Conservation (phyloP, 768 basidiomycete genomes). For the Cystofilobasidium ferigula region DNA sequence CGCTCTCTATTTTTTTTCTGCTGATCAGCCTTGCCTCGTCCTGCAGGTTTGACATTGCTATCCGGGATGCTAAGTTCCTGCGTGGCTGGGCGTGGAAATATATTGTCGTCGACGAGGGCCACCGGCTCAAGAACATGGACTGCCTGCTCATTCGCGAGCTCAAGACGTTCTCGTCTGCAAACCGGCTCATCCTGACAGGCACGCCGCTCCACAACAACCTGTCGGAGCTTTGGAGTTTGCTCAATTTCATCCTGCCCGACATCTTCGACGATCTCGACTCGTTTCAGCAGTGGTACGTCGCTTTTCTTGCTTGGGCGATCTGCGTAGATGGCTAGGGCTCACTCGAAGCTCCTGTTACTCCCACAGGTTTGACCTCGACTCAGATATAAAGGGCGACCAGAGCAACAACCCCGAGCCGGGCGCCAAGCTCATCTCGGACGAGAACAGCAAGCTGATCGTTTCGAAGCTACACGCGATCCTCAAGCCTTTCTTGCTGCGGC, state of each 20-base stretch:
- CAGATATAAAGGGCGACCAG: constrained; percentile 28
- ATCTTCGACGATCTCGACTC: constrained; percentile 79
- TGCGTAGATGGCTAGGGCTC: background rate
- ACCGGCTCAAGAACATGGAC: constrained; percentile 86
- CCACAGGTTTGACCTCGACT: constrained; percentile 33
- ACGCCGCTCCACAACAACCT: constrained; percentile 96
- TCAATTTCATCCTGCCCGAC: constrained; percentile 91
- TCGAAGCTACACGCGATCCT: constrained; percentile 75
- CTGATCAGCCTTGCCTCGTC: background rate
- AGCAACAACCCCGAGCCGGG: constrained; percentile 7
- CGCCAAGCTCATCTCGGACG: constrained; percentile 28
- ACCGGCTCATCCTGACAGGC: constrained; percentile 86
- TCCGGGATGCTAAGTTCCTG: constrained; percentile 13
- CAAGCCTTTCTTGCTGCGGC: constrained; percentile 84
- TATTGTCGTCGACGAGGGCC: constrained; percentile 70
- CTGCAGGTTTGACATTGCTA: constrained; percentile 21
- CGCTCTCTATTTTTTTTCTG: background rate
- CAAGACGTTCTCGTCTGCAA: constrained; percentile 70
- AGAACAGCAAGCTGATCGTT: constrained; percentile 53
- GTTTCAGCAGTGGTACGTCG: constrained; percentile 72
- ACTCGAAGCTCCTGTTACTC: background rate
- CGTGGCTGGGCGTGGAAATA: constrained; percentile 41
- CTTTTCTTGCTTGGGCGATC: background rate
- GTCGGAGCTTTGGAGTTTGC: constrained; percentile 82
- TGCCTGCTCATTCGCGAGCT: constrained; percentile 83